A percentile compares a stretch with the other conserved stretches of the same genome.
Conservation (phyloP, 345 rosid species). For the Hypericum perforatum region DNA sequence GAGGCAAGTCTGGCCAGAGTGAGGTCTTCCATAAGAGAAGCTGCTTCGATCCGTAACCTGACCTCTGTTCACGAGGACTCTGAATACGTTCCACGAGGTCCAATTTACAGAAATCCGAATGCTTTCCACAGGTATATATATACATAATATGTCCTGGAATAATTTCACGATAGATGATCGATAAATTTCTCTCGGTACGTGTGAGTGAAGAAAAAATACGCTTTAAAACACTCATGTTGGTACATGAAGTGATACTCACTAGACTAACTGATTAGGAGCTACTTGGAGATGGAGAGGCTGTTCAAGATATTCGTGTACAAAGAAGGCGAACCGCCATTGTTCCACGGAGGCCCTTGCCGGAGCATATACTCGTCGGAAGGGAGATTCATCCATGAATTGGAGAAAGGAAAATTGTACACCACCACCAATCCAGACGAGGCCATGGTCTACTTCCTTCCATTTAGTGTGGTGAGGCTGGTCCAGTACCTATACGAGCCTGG, state of each 20-base stretch:
- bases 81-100: slow-evolving; percentile 29
- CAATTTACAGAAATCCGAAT: slow-evolving; percentile 31
- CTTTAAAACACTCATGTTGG: background rate
- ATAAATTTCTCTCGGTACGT: background rate
- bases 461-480: slow-evolving; percentile 75
- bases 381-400: slow-evolving; percentile 56
- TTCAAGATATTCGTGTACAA: slow-evolving; percentile 66
- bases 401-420: slow-evolving; percentile 32
- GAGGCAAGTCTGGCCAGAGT: slow-evolving; percentile 22
- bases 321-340: slow-evolving; percentile 83
- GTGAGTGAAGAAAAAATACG: no score
- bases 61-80: slow-evolving; percentile 20
- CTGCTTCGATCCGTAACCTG: slow-evolving; percentile 18
- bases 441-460: slow-evolving; percentile 70
- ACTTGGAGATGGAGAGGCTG: slow-evolving; percentile 76
- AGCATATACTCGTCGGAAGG: slow-evolving; percentile 92
- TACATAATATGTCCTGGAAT: background rate
- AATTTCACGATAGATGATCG: no score
- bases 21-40: slow-evolving; percentile 27
- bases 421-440: slow-evolving; percentile 63
- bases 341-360: slow-evolving; percentile 86
- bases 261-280: slow-evolving; percentile 41
- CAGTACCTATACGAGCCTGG: slow-evolving; percentile 51
- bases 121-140: slow-evolving; percentile 25
- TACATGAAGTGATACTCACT: background rate